Conservation (phyloP, 2,329 filamentous ascomycete species). For the Nectriaceae sp. region DNA sequence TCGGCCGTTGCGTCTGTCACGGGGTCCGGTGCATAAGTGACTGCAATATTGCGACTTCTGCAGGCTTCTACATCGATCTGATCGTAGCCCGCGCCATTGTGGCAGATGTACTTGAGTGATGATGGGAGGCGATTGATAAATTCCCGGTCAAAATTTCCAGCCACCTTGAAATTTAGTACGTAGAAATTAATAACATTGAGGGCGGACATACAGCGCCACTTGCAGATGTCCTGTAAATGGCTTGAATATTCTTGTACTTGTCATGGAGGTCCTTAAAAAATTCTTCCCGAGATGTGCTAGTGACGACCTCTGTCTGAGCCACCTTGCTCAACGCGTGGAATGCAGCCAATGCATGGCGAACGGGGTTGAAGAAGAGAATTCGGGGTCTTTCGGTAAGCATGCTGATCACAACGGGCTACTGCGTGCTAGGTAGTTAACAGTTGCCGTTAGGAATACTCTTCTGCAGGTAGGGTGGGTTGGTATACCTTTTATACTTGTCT, state of each 20-base stretch:
- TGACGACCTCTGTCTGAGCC: constrained; percentile 17
- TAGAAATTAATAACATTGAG: background rate
- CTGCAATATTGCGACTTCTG: constrained; percentile 49
- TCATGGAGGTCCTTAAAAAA: constrained; percentile 19
- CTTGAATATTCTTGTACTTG: constrained; percentile 20
- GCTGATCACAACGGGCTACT: too few relatives aligned
- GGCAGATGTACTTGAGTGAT: constrained; percentile 48
- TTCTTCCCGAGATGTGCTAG: constrained; percentile 16
- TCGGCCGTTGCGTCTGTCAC: constrained; percentile 74
- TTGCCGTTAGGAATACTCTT: too few relatives aligned
- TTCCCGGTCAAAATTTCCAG: constrained; percentile 16
- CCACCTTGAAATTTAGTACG: constrained; percentile 9
- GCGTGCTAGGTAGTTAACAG: too few relatives aligned
- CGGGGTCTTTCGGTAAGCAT: constrained; percentile 11
- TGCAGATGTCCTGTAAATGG: constrained; percentile 26
- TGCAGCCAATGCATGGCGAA: constrained; percentile 14
- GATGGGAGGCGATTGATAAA: constrained; percentile 14
- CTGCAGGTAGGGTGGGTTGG: too few relatives aligned
- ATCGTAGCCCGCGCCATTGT: constrained; percentile 59
- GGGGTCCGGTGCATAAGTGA: constrained; percentile 69
- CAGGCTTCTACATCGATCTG: constrained; percentile 68
- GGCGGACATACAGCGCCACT: constrained; percentile 15
- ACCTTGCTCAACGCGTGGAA: constrained; percentile 14
- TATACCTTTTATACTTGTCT: too few relatives aligned
- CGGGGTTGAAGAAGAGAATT: constrained; percentile 25